phyloP scores from a whole-genome alignment of 2,329 filamentous ascomycete species.

The Ceratocystis diversiconidia region DNA sequence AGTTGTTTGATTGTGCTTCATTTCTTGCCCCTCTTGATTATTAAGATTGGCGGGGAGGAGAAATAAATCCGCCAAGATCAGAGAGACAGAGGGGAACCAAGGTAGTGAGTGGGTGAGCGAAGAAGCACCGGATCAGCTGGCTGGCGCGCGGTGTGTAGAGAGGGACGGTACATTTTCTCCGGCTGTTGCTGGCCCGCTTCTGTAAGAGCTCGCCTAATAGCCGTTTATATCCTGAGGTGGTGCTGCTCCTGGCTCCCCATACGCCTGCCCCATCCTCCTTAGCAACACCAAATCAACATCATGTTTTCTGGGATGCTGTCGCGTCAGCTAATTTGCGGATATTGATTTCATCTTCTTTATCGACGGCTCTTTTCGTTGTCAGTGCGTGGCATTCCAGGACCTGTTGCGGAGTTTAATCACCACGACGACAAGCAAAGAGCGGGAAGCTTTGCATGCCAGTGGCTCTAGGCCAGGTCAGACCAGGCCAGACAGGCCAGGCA shows the following conservation, averaged over 20 bases:
- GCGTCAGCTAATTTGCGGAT: not conserved
- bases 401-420: not conserved
- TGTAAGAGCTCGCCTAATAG: no score
- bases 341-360: not conserved
- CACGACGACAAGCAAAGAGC: not conserved
- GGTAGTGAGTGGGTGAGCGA: not conserved
- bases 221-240: no score
- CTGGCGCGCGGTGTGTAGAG: not conserved
- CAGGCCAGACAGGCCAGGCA: not conserved
- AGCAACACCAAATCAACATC: not conserved
- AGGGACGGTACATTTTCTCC: no score
- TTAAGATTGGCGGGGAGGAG: not conserved
- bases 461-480: no score
- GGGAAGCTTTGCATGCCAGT: no score
- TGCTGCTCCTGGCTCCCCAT: no score
- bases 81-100: not conserved
- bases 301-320: not conserved
- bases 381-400: not conserved
- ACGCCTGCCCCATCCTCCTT: not conserved
- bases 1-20: not conserved
- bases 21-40: not conserved
- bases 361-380: not conserved
- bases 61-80: conserved; percentile 1
- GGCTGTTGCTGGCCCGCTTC: no score
- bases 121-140: not conserved